phyloP scores from a whole-genome alignment of 31 red algal species.

The Odonthalia washingtoniensis region DNA sequence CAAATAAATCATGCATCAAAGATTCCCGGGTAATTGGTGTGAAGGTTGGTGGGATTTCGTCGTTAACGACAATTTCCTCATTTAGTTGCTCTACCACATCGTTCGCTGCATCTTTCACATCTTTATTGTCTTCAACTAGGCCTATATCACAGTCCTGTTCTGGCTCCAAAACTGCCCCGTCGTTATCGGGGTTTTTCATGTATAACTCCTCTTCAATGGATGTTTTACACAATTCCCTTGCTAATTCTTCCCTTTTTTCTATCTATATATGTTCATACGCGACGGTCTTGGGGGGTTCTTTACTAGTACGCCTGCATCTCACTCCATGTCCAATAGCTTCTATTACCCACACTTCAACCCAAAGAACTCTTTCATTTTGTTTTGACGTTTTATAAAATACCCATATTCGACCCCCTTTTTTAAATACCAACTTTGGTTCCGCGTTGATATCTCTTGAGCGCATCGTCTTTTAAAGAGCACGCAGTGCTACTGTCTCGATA shows the following conservation, averaged over 20 bases:
- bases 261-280: conserved; percentile 36
- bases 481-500: not conserved
- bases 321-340: conserved; percentile 1
- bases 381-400: conserved; percentile 21
- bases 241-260: not conserved
- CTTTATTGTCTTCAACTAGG: too few species aligned
- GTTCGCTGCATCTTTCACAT: too few species aligned
- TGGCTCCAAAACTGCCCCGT: too few species aligned
- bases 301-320: not conserved
- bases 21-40: too few species aligned
- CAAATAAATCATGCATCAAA: too few species aligned
- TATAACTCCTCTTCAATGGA: too few species aligned
- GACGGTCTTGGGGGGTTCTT: conserved; percentile 10
- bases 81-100: too few species aligned
- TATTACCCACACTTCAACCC: conserved; percentile 21
- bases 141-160: too few species aligned
- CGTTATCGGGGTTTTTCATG: too few species aligned
- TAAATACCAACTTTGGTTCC: not conserved
- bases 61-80: too few species aligned
- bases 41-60: too few species aligned
- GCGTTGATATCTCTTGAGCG: not conserved
- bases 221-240: too few species aligned
- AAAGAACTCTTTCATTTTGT: conserved; percentile 35
- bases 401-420: not conserved
- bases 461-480: not conserved